Evolutionary conservation across 345 rosid genomes (phyloP), one percentile per base, ranked within the genome.

Genomic region (Atalantia buxifolia): DNA sequence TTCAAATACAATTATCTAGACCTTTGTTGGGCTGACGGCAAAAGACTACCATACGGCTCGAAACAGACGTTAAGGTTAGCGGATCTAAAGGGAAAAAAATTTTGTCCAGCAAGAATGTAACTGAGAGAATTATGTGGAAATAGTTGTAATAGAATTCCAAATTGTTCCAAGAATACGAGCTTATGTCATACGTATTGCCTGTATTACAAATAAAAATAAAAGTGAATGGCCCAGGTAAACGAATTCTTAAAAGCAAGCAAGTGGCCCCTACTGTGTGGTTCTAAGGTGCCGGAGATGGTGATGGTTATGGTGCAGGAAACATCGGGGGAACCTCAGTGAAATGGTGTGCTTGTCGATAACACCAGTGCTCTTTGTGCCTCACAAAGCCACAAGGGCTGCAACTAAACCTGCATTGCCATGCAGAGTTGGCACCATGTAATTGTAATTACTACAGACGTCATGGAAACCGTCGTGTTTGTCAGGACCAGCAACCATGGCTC

Each of bases 401-500:
- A 92, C 99, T 66, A 92, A 81, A 66, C 99, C 99, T 19, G 98
- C 98, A 71, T 96, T 94, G 27, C 98, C 98, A 42, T 2, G 97
- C 98, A 96, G 86, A 4, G 95, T 96, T 33, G 98, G 99, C 75
- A 92, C 98, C 1, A 98, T 94, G 84, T 96, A 96, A 87, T 94
- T 96, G 87, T 92, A 92, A 89, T 96, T 91, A 9, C 85, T 84
- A 19, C 98, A 93, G 64, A 94, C 92, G 56, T 94, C 99, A 9
- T 68, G 95, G 86, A 92, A 94, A 42, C 94, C 95, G 5, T 94
- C 98, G 3, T 71, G 94, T 84, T 82, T 88, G 80, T 94, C 98
- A 28, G 98, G 98, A 59, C 99, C 98, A 55, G 98, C 99, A 86
- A 96, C 98, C 99, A 94, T 93, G 69, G 99, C 99, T 80, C 99